Evolutionary conservation across 1,284 basidiomycete genomes (phyloP).

Genomic region (Gymnopus androsaceus): DNA sequence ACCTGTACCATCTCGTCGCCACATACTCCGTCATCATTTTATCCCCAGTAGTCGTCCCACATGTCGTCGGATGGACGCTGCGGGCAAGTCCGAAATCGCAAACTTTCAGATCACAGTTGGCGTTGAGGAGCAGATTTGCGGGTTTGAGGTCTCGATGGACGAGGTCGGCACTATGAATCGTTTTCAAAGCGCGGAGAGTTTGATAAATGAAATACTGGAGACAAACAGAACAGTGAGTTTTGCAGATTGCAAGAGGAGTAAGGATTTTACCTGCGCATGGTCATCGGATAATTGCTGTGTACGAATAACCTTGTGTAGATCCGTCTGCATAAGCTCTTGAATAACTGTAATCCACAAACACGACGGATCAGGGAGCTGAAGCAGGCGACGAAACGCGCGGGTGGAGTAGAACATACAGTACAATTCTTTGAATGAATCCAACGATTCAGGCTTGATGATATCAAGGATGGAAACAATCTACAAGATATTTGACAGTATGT

Average conservation of each 20-base stretch:
- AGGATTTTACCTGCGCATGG: slow-evolving; percentile 6
- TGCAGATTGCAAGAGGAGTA: not conserved
- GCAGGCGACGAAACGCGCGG: not conserved
- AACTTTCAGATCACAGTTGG: slow-evolving; percentile 95
- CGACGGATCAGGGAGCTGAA: not conserved
- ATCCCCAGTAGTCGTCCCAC: slow-evolving; percentile 67
- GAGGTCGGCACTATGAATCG: slow-evolving; percentile 91
- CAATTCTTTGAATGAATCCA: slow-evolving; percentile 7
- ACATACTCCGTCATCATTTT: slow-evolving; percentile 73
- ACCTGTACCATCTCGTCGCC: slow-evolving; percentile 64
- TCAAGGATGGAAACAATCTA: slow-evolving; percentile 3
- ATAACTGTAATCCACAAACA: slow-evolving; percentile 36
- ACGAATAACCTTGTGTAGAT: slow-evolving; percentile 85
- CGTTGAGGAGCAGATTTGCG: slow-evolving; percentile 92
- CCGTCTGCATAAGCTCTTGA: slow-evolving; percentile 78
- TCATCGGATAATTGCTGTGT: slow-evolving; percentile 57
- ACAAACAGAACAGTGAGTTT: slow-evolving; percentile 72
- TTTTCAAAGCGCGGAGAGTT: slow-evolving; percentile 91
- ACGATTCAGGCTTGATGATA: not conserved
- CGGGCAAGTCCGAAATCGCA: slow-evolving; percentile 93
- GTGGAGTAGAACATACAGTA: not conserved
- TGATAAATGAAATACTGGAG: slow-evolving; percentile 92
- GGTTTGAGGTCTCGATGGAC: slow-evolving; percentile 96
- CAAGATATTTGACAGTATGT: not conserved
- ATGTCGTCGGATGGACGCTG: slow-evolving; percentile 80